Conservation (phyloP, 2,329 filamentous ascomycete species). For the Neopestalotiopsis sp. region DNA sequence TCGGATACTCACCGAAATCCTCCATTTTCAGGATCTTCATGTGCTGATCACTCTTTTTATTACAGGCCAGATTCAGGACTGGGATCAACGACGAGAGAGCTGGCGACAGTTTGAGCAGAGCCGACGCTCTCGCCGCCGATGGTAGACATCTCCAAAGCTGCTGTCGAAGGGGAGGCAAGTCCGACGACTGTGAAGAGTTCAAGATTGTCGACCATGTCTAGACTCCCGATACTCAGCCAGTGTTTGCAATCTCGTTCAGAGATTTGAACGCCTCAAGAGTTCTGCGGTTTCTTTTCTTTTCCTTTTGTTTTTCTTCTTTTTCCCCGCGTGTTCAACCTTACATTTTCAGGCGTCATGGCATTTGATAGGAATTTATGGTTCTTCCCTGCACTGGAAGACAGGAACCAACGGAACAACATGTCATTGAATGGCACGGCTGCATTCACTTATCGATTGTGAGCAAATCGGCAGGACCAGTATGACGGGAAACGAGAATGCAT, state of each 20-base stretch:
- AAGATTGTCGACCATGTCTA: neutral
- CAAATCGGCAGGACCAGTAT: neutral
- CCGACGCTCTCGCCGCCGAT: slow-evolving; percentile 6
- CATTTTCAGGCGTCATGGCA: slow-evolving; percentile 4
- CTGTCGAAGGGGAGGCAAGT: neutral
- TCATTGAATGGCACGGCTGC: neutral
- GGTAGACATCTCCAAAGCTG: neutral
- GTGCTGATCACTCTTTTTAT: slow-evolving; percentile 18
- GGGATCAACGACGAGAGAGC: slow-evolving; percentile 56
- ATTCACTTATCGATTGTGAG: neutral
- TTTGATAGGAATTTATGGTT: neutral
- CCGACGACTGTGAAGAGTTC: neutral
- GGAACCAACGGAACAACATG: neutral
- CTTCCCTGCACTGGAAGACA: neutral
- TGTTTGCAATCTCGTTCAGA: neutral
- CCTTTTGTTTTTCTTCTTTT: neutral
- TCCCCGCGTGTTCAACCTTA: neutral
- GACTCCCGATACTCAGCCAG: slow-evolving; percentile 3
- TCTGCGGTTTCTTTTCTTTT: too few relatives aligned
- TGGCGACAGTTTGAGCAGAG: slow-evolving; percentile 44
- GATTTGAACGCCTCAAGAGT: neutral
- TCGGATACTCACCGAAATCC: too few relatives aligned
- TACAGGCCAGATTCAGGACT: slow-evolving; percentile 56
- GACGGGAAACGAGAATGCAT: slow-evolving; percentile 15
- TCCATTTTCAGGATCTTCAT: too few relatives aligned